Conservation (phyloP, 2,329 filamentous ascomycete species). For the Hypocreales sp. region DNA sequence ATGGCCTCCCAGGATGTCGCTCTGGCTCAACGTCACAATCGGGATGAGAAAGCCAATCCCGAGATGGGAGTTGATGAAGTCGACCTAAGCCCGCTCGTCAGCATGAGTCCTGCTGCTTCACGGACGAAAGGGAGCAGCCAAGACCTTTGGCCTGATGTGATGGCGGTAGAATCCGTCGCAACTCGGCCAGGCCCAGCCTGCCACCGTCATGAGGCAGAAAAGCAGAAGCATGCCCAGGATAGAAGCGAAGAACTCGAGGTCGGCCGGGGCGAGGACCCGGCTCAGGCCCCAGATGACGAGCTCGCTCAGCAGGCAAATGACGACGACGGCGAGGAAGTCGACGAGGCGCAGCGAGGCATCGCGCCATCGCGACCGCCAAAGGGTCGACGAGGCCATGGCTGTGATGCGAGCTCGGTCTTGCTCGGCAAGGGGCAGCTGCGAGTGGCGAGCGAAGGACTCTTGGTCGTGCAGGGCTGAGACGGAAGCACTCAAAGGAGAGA, state of each 20-base stretch:
- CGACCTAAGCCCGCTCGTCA: conserved; percentile 20
- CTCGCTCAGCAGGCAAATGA: conserved; percentile 25
- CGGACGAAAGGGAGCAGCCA: no score
- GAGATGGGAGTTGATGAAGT: conserved; percentile 34
- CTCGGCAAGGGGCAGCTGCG: no score
- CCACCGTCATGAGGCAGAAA: conserved; percentile 17
- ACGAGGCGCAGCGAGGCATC: no score
- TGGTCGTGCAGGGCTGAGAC: no score
- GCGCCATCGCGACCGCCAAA: no score
- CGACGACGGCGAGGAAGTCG: conserved; percentile 15
- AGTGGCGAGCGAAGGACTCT: no score
- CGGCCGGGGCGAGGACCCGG: conserved; percentile 13
- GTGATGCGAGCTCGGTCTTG: no score
- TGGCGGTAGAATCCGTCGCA: conserved; percentile 13
- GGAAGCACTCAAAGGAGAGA: no score
- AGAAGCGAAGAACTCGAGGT: conserved; percentile 28
- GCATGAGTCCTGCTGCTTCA: background rate
- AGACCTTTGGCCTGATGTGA: conserved; percentile 19
- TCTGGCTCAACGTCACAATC: conserved; percentile 27
- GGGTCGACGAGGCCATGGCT: no score
- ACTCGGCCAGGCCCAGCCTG: conserved; percentile 5
- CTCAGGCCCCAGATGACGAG: conserved; percentile 30
- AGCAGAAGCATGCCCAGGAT: conserved; percentile 30
- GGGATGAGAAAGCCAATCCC: conserved; percentile 35
- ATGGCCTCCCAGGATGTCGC: conserved; percentile 13